Percentiles rank a stretch among this genome's conserved stretches.
These are phyloP conservation scores for Elsinoe batatas DNA, from an alignment of 2,329 filamentous ascomycete genomes.

Conservation along the genomic window DNA sequence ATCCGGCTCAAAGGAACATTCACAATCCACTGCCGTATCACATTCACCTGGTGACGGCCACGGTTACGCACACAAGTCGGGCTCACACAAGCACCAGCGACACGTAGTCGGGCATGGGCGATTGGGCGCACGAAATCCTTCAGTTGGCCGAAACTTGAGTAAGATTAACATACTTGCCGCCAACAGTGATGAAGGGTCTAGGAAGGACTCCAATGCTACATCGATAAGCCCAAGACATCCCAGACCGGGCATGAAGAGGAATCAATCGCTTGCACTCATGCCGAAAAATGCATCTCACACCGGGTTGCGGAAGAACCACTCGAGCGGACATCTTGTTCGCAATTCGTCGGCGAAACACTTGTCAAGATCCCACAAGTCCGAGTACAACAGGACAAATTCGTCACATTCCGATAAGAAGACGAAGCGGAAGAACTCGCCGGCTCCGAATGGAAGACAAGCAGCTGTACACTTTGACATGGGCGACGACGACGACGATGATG, in stretches of 20 bases:
- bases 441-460: slow-evolving; percentile 28
- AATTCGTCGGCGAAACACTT: slow-evolving; percentile 28
- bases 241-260: slow-evolving; percentile 28
- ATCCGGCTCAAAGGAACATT: slow-evolving; percentile 14
- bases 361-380: slow-evolving; percentile 22
- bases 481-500: slow-evolving; percentile 20
- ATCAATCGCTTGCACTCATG: slow-evolving; percentile 28
- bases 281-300: slow-evolving; percentile 29
- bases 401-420: slow-evolving; percentile 11
- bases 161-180: slow-evolving; percentile 25
- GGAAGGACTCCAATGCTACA: slow-evolving; percentile 5
- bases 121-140: slow-evolving; percentile 30
- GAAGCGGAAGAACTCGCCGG: slow-evolving; percentile 17
- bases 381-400: slow-evolving; percentile 13
- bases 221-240: slow-evolving; percentile 28
- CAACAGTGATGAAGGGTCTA: slow-evolving; percentile 15
- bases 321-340: slow-evolving; percentile 32
- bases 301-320: slow-evolving; percentile 26
- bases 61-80: slow-evolving; percentile 6
- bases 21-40: slow-evolving; percentile 22
- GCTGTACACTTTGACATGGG: slow-evolving; percentile 34
- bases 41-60: slow-evolving; percentile 15
- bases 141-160: slow-evolving; percentile 34
- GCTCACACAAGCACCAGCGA: slow-evolving; percentile 27
- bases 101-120: slow-evolving; percentile 31